A percentile compares a stretch with the other conserved stretches of the same genome.
These are phyloP conservation scores for Hyphodiscus sp. DNA, from an alignment of 2,329 filamentous ascomycete species.

Conservation along the genomic window DNA sequence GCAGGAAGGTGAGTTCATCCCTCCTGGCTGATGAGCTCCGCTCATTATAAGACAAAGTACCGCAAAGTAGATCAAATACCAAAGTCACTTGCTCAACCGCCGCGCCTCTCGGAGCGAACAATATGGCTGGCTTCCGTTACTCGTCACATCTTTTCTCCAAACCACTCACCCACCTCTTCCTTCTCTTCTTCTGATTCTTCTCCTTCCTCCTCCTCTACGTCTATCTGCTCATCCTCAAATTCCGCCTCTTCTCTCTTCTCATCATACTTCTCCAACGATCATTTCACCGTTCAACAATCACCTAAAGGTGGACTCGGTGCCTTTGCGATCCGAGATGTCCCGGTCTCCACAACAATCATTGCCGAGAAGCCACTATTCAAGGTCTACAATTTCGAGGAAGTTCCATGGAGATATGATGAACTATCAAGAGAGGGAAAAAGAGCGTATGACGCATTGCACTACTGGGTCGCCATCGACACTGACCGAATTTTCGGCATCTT, in stretches of 20 bases:
- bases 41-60: not conserved
- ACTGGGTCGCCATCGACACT: constrained; percentile 9
- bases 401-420: constrained; percentile 11
- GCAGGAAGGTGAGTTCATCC: not conserved
- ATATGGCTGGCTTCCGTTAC: not conserved
- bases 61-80: not conserved
- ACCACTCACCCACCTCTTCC: not conserved
- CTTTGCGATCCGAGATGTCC: constrained; percentile 25
- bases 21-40: not conserved
- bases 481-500: constrained; percentile 21
- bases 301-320: constrained; percentile 26
- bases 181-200: not conserved
- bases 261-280: constrained; percentile 18
- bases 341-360: constrained; percentile 19
- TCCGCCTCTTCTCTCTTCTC: not conserved
- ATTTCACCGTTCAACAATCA: constrained; percentile 24
- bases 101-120: not conserved
- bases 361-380: constrained; percentile 23
- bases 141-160: not conserved
- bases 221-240: not conserved
- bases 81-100: not conserved
- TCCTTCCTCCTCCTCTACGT: not conserved
- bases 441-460: constrained; percentile 17
- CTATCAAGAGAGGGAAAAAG: constrained; percentile 15
- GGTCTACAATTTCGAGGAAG: constrained; percentile 19